phyloP scores from a whole-genome alignment of 805 yeast genomes.

The Kockiozyma suomiensis region DNA sequence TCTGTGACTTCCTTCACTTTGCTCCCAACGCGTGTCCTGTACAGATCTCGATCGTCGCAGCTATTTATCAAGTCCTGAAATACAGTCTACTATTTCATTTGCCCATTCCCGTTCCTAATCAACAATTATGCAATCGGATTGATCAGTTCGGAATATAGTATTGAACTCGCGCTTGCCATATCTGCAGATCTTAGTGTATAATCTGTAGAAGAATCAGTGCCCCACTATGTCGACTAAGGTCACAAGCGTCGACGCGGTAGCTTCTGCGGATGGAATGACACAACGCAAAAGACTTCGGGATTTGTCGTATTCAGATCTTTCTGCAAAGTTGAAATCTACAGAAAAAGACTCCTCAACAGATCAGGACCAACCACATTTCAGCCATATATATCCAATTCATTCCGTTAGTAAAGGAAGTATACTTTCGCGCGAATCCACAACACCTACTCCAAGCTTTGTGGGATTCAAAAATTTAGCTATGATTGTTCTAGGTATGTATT shows the following conservation, averaged over 20 bases:
- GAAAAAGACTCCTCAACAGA: background rate
- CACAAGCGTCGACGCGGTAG: background rate
- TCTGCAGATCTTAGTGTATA: background rate
- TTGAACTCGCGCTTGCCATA: background rate
- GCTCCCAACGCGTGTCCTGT: too few species aligned
- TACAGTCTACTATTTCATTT: too few species aligned
- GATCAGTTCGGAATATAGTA: too few species aligned
- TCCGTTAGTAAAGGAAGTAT: slow-evolving; percentile 20
- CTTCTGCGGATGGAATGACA: background rate
- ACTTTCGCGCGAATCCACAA: slow-evolving; percentile 30
- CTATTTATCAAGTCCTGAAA: too few species aligned
- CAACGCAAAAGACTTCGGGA: background rate
- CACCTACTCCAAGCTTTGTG: slow-evolving; percentile 38
- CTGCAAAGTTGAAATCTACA: background rate
- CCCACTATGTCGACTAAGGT: background rate
- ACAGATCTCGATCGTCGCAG: too few species aligned
- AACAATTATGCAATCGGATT: background rate
- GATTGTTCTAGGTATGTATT: slow-evolving; percentile 40
- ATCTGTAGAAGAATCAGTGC: background rate
- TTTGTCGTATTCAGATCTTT: background rate
- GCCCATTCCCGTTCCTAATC: background rate
- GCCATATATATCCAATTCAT: slow-evolving; percentile 32
- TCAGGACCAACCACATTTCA: slow-evolving; percentile 12
- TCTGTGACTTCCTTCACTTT: too few species aligned
- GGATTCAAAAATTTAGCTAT: slow-evolving; percentile 49